Conservation (phyloP, 106 monocot genomes). For the Triglochin maritima region DNA sequence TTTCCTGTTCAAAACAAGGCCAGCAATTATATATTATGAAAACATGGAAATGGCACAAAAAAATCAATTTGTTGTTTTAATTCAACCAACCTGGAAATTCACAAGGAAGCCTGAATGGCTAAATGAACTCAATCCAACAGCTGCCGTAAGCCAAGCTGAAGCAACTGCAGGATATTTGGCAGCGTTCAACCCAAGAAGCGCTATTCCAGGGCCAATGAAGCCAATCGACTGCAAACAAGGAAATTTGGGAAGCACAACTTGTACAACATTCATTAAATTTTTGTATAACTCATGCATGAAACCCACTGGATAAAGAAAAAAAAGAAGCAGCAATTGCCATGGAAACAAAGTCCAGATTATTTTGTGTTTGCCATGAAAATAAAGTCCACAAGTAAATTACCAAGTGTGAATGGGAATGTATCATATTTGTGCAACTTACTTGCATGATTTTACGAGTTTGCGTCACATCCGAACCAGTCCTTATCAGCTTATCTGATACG, state of each 20-base stretch:
- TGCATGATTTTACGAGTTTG: conserved; percentile 84
- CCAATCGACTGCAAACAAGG: conserved; percentile 64
- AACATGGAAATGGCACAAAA: no score
- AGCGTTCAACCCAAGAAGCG: conserved; percentile 61
- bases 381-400: background rate
- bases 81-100: conserved; percentile 57
- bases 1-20: conserved; percentile 42
- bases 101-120: conserved; percentile 94
- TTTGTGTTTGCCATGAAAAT: background rate
- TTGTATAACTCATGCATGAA: background rate
- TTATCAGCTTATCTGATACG: conserved; percentile 65
- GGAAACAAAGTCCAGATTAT: no score
- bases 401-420: no score
- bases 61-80: background rate
- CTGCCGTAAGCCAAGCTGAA: conserved; percentile 72
- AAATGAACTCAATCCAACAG: conserved; percentile 87
- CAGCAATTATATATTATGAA: background rate
- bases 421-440: conserved; percentile 17
- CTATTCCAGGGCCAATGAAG: conserved; percentile 70
- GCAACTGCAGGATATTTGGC: conserved; percentile 50
- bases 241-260: no score
- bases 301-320: background rate
- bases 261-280: no score
- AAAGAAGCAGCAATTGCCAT: background rate
- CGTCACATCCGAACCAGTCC: conserved; percentile 52